These are phyloP conservation scores for Xerocomellus chrysenteron DNA, from an alignment of 768 basidiomycete genomes.

Conservation along the genomic window DNA sequence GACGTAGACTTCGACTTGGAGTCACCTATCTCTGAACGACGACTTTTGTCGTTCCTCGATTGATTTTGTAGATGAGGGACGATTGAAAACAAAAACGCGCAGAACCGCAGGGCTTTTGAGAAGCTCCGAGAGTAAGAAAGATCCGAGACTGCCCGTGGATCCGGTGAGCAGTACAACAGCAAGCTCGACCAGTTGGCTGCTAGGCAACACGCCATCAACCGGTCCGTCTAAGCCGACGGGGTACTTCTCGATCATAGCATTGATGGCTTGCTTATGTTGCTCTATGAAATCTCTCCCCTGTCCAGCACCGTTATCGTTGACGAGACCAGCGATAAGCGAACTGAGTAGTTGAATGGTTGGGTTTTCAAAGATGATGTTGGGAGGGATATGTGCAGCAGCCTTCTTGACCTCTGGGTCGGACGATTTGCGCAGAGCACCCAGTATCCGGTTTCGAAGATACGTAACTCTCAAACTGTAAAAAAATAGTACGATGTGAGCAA, in stretches of 20 bases:
- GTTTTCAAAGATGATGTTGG: slow-evolving; percentile 36
- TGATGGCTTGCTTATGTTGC: slow-evolving; percentile 27
- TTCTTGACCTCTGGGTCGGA: slow-evolving; percentile 28
- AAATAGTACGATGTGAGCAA: neutral
- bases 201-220: slow-evolving; percentile 8
- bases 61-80: slow-evolving; percentile 17
- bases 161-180: slow-evolving; percentile 40
- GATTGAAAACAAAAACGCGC: slow-evolving; percentile 36
- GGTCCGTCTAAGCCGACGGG: slow-evolving; percentile 16
- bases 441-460: slow-evolving; percentile 25
- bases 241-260: slow-evolving; percentile 43
- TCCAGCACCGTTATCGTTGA: neutral
- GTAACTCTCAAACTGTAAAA: slow-evolving; percentile 30
- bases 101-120: slow-evolving; percentile 21
- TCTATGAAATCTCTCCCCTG: neutral
- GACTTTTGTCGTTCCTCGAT: slow-evolving; percentile 28
- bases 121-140: slow-evolving; percentile 34
- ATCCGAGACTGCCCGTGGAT: slow-evolving; percentile 41
- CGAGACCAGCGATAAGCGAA: slow-evolving; percentile 15
- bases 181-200: neutral
- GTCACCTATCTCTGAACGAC: slow-evolving; percentile 32
- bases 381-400: slow-evolving; percentile 25
- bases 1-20: slow-evolving; percentile 30
- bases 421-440: slow-evolving; percentile 30
- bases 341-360: slow-evolving; percentile 41